Evolutionary conservation across 2,329 filamentous ascomycete genomes (phyloP), one percentile per base, ranked within the genome.

Genomic region (Trichoderma asperellum): DNA sequence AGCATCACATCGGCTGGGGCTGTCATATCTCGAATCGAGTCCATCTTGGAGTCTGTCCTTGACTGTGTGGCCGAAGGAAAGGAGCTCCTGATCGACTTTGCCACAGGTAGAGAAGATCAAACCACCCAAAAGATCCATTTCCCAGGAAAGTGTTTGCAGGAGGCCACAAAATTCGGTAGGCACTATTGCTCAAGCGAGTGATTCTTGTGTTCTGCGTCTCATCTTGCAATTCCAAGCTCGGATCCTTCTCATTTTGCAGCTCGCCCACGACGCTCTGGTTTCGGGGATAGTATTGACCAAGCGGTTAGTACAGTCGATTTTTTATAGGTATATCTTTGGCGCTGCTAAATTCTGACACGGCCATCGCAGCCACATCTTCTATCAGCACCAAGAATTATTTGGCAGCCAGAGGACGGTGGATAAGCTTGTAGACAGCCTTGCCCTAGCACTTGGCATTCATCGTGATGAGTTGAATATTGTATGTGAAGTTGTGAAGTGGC

Each of bases 361-460:
- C 16, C 27, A 1, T 47, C 37, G 32, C 32, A 95, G 92, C 71
- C 92, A 92, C 74, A 89, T 96, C 4, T 96, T 90, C 77, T 96
- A 96, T 76, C 88, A 92, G 73, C 86, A 94, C 73, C 88, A 90
- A 5, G 85, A 88, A 11, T 81, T 96, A 0, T 96, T 96, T 75
- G 83, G 85, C 24, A 89, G 83, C 61, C 93, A 96, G 76, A 76
- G 79, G 18, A 83, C 88, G 16, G 91, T 96, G 0, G 90, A 96
- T 76, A 83, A 84, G 35, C 87, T 92, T 57, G 87, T 96, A 0
- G 91, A 96, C 74, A 89, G 92, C 71, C 80, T 96, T 43, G 91
- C 92, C 0, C 88, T 85, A 68, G 93, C 91, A 0, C 85, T 96
- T 18, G 84, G 85, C 0, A 80, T 92, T 10, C 83, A 87, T 6